Percentiles rank a stretch among this genome's conserved stretches.
These are phyloP conservation scores for Termitomyces sp. DNA, from an alignment of 768 basidiomycete species.

Conservation along the genomic window DNA sequence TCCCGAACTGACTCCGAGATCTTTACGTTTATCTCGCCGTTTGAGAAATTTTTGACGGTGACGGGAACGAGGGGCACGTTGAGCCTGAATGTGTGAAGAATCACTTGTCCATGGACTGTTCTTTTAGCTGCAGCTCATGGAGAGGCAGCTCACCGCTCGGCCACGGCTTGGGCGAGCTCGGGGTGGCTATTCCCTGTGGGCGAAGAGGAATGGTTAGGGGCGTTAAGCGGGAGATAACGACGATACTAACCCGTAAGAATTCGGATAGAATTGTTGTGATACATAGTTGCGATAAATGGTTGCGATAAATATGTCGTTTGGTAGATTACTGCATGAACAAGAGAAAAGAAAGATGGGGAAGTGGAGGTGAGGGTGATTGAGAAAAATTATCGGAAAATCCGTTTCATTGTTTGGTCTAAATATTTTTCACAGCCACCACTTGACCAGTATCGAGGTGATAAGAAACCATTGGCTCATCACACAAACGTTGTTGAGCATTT, in stretches of 20 bases:
- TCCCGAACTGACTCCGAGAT: constrained; percentile 95
- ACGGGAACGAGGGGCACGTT: constrained; percentile 82
- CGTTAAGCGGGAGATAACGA: background rate
- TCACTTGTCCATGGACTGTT: constrained; percentile 48
- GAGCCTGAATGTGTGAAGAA: constrained; percentile 61
- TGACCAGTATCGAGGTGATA: constrained; percentile 1
- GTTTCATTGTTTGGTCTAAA: constrained; percentile 34
- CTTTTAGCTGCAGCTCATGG: constrained; percentile 34
- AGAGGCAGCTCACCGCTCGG: constrained; percentile 88
- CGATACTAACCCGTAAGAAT: constrained; percentile 61
- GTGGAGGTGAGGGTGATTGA: constrained; percentile 22
- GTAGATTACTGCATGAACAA: constrained; percentile 37
- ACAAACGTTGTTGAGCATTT: constrained; percentile 15
- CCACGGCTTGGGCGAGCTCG: constrained; percentile 92
- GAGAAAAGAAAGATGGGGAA: constrained; percentile 26
- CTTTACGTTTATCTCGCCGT: constrained; percentile 93
- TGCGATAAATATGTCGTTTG: constrained; percentile 17
- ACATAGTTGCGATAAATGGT: constrained; percentile 49
- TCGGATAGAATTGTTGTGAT: constrained; percentile 79
- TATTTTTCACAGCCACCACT: constrained; percentile 44
- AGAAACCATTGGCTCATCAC: constrained; percentile 14
- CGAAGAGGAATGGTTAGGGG: constrained; percentile 15
- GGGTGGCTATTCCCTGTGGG: constrained; percentile 97
- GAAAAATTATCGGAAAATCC: constrained; percentile 31
- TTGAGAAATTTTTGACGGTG: constrained; percentile 88